phyloP scores from a whole-genome alignment of 768 basidiomycete genomes.

The Boletus vinaceobasis region DNA sequence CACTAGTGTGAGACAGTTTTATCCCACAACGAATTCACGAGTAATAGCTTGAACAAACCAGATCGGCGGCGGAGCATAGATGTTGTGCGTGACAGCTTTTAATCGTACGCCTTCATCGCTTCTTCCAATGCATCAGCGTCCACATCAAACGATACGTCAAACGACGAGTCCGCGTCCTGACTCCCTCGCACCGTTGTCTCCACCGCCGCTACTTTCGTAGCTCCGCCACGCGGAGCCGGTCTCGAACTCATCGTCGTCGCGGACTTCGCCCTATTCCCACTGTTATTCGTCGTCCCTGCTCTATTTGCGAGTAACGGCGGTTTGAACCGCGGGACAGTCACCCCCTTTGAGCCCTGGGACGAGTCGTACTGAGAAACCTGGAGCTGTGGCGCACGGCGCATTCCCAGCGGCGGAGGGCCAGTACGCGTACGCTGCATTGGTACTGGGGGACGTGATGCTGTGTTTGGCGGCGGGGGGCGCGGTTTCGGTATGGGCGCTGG shows the following conservation, averaged over 20 bases:
- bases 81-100: neutral
- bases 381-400: constrained; percentile 23
- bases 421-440: constrained; percentile 13
- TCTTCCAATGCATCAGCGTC: constrained; percentile 30
- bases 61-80: neutral
- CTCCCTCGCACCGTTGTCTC: neutral
- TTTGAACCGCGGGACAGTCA: constrained; percentile 24
- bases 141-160: constrained; percentile 31
- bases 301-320: constrained; percentile 22
- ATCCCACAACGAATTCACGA: neutral
- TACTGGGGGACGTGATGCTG: neutral
- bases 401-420: constrained; percentile 27
- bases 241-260: neutral
- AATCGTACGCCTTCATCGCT: constrained; percentile 32
- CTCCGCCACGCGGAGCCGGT: neutral
- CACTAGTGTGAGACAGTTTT: neutral
- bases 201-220: neutral
- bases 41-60: neutral
- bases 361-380: constrained; percentile 19
- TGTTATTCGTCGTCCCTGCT: neutral
- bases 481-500: neutral
- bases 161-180: constrained; percentile 29
- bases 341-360: constrained; percentile 19
- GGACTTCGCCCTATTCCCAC: neutral
- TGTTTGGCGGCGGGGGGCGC: neutral